These are phyloP conservation scores for Aspergillus pseudonomiae DNA, from an alignment of 2,329 filamentous ascomycete species.

Conservation along the genomic window DNA sequence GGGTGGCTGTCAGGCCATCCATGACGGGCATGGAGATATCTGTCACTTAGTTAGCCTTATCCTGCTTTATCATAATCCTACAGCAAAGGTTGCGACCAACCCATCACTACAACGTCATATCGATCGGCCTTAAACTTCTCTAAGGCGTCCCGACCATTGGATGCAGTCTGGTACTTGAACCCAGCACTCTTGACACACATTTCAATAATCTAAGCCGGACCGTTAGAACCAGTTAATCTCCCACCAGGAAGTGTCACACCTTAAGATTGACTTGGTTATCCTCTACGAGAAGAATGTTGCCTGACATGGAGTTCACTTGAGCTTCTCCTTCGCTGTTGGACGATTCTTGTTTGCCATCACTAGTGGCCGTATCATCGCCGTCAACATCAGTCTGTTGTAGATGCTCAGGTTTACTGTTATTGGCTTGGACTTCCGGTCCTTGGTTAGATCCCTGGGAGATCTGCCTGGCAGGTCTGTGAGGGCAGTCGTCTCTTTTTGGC, in stretches of 20 bases:
- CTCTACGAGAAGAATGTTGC: conserved; percentile 35
- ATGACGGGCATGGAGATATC: conserved; percentile 40
- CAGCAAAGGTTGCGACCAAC: conserved; percentile 2
- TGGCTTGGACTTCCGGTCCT: background rate
- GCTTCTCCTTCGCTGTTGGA: background rate
- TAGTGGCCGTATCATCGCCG: background rate
- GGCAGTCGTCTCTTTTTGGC: background rate
- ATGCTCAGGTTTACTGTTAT: background rate
- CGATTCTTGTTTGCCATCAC: background rate
- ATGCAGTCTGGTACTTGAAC: conserved; percentile 18
- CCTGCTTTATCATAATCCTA: no score
- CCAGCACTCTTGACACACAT: conserved; percentile 19
- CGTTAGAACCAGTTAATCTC: background rate
- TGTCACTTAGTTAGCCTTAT: conserved; percentile 7
- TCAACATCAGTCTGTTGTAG: background rate
- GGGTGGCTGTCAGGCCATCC: conserved; percentile 34
- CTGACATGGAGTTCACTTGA: background rate
- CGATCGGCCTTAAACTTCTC: conserved; percentile 18
- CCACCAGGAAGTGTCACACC: conserved; percentile 18
- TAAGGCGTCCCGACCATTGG: conserved; percentile 21
- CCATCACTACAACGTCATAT: conserved; percentile 25
- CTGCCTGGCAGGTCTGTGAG: background rate
- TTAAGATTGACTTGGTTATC: conserved; percentile 45
- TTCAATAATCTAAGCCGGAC: conserved; percentile 16
- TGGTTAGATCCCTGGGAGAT: background rate